Base-by-base conservation (phyloP, 768 basidiomycete genomes). In the Boletales sp. region DNA sequence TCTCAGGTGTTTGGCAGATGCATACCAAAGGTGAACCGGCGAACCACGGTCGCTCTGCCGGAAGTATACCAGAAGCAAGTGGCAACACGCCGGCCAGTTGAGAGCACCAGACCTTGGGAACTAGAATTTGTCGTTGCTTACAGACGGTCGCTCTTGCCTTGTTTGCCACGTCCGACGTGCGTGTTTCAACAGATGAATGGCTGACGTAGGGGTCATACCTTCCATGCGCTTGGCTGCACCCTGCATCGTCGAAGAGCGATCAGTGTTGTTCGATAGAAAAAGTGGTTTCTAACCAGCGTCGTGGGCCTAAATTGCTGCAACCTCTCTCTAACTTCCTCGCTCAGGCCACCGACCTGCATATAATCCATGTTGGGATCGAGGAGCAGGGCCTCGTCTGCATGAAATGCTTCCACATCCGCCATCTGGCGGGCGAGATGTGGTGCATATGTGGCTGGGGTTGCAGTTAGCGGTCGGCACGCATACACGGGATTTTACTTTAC, bases 151-250 rank as follows among this genome's bases (percentile, higher is more conserved):
- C 18, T 13, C 38, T 39, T 39, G 18, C 38, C 14, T 39, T n/a
- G 19, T 12, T 42, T 49, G 32, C 66, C 66, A 67, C 17, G 64
- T 70, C 49, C 72, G 66, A 46, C 66, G 72, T 43, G 87, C 83
- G 62, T 89, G 77, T 57, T 77, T 80, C 54, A 94, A 70, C 21
- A 94, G 64, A 36, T 74, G 74, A 12, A 91, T 74, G n/a, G 87
- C 70, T 1, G 82, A 81, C 0, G 84, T 77, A 2, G 92, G 92
- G 4, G 93, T 95, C 80, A 94, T 90, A 8, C 93, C 93, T 63
- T 94, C 92, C 82, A 94, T 92, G 25, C 92, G 74, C 66, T 92
- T 93, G 14, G 88, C 93, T 4, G 87, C 87, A n/a, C 92, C 92
- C 91, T 93, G n/a, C 30, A 47, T 5, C 3, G 41, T 44, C 2